These are phyloP conservation scores for Debaryomyces udenii DNA, from an alignment of 1,139 yeast genomes.

Conservation along the genomic window DNA sequence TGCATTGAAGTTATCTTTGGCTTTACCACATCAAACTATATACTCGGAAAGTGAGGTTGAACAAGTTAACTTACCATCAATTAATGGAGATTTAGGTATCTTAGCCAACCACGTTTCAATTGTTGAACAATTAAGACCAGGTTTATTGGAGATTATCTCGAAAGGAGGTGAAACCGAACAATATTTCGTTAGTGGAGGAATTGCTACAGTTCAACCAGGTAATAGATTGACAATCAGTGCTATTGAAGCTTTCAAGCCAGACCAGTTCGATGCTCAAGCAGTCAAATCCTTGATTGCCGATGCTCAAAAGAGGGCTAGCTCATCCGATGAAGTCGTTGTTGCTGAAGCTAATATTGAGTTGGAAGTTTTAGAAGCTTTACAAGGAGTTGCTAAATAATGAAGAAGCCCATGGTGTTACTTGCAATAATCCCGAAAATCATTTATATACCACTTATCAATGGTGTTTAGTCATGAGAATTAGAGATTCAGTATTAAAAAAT, in stretches of 20 bases:
- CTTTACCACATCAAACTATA: conserved; percentile 82
- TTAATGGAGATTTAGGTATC: conserved; percentile 96
- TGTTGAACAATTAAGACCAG: conserved; percentile 96
- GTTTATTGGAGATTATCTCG: conserved; percentile 89
- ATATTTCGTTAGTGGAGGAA: conserved; percentile 94
- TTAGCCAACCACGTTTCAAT: conserved; percentile 98
- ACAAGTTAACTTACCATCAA: conserved; percentile 96
- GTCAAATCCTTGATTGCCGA: conserved; percentile 84
- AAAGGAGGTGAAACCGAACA: conserved; percentile 73
- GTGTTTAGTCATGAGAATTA: conserved; percentile 13
- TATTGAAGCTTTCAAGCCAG: conserved; percentile 93
- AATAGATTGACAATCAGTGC: conserved; percentile 90
- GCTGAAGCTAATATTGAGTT: conserved; percentile 95
- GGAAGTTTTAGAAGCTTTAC: conserved; percentile 94
- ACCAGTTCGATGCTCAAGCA: conserved; percentile 80
- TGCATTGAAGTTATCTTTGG: conserved; percentile 83
- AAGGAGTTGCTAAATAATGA: conserved; percentile 76
- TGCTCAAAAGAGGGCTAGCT: conserved; percentile 89
- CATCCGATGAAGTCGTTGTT: conserved; percentile 84
- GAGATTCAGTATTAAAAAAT: conserved; percentile 8
- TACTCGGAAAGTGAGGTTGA: conserved; percentile 56
- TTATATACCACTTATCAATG: conserved; percentile 12
- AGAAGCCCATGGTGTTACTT: not conserved
- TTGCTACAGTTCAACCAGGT: conserved; percentile 96
- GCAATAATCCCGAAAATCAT: conserved; percentile 7